phyloP scores from a whole-genome alignment of 495 filamentous ascomycete species.

The Elaphomyces granulatus region DNA sequence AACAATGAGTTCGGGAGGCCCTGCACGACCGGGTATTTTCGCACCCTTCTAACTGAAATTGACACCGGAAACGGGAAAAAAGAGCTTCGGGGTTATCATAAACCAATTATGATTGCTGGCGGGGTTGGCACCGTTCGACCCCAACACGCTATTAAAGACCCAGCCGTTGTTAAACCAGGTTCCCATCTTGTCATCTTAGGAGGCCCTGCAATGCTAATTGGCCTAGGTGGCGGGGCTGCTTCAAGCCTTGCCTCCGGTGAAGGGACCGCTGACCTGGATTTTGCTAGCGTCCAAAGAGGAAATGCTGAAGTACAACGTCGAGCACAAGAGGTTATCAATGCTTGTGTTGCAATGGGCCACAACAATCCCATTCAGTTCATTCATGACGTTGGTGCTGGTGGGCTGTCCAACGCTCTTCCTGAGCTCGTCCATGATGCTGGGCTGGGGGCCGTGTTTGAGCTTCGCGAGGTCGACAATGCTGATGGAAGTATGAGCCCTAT shows the following conservation, averaged over 20 bases:
- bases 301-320: conserved; percentile 92
- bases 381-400: conserved; percentile 93
- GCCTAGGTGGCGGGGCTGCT: conserved; percentile 86
- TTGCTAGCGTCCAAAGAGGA: conserved; percentile 81
- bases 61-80: conserved; percentile 42
- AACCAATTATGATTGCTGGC: conserved; percentile 97
- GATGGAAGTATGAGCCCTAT: conserved; percentile 86
- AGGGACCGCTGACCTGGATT: conserved; percentile 79
- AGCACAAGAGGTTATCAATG: conserved; percentile 93
- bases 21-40: conserved; percentile 75
- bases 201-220: conserved; percentile 94
- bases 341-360: conserved; percentile 68
- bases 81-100: conserved; percentile 86
- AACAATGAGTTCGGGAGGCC: conserved; percentile 99
- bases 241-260: conserved; percentile 83
- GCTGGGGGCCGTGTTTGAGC: conserved; percentile 76
- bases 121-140: conserved; percentile 94
- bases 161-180: conserved; percentile 59
- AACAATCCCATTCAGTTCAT: conserved; percentile 88
- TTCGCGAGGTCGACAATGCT: conserved; percentile 79
- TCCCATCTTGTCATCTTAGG: conserved; percentile 84
- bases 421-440: conserved; percentile 87
- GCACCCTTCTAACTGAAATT: conserved; percentile 62
- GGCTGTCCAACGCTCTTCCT: conserved; percentile 82
- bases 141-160: conserved; percentile 74